A percentile compares a stretch with the other conserved stretches of the same genome.
phyloP scores from a whole-genome alignment of 495 filamentous ascomycete species.

The Opeltia flavorubescens region DNA sequence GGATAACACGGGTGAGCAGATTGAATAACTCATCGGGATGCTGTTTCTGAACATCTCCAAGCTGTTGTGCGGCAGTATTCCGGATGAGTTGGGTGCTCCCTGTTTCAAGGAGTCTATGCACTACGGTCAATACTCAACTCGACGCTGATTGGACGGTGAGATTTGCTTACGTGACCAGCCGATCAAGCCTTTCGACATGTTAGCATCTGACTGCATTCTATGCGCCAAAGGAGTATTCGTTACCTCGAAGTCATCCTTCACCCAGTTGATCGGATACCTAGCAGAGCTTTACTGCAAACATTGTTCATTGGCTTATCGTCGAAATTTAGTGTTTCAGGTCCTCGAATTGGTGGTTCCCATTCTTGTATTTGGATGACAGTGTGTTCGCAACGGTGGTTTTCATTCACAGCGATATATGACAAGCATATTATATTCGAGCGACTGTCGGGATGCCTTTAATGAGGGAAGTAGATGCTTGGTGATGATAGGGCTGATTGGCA shows the following conservation, averaged over 20 bases:
- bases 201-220: constrained; percentile 2
- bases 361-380: too few relatives aligned
- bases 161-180: constrained; percentile 76
- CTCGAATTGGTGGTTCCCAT: too few relatives aligned
- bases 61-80: constrained; percentile 89
- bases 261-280: neutral
- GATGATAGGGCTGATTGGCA: neutral
- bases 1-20: constrained; percentile 84
- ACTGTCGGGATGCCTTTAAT: too few relatives aligned
- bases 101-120: constrained; percentile 73
- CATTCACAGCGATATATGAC: too few relatives aligned
- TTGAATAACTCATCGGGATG: constrained; percentile 97
- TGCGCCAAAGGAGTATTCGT: constrained; percentile 12
- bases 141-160: constrained; percentile 5
- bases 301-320: too few relatives aligned
- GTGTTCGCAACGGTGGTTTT: too few relatives aligned
- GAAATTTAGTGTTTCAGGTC: too few relatives aligned
- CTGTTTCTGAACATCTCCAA: constrained; percentile 92
- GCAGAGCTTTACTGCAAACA: neutral
- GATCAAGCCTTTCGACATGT: constrained; percentile 52
- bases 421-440: too few relatives aligned
- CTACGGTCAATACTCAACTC: constrained; percentile 21
- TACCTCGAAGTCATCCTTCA: constrained; percentile 38
- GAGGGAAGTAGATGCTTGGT: too few relatives aligned
- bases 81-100: constrained; percentile 89